Base-by-base conservation (phyloP, 2,329 filamentous ascomycete genomes). In the Xylariaceae sp. region DNA sequence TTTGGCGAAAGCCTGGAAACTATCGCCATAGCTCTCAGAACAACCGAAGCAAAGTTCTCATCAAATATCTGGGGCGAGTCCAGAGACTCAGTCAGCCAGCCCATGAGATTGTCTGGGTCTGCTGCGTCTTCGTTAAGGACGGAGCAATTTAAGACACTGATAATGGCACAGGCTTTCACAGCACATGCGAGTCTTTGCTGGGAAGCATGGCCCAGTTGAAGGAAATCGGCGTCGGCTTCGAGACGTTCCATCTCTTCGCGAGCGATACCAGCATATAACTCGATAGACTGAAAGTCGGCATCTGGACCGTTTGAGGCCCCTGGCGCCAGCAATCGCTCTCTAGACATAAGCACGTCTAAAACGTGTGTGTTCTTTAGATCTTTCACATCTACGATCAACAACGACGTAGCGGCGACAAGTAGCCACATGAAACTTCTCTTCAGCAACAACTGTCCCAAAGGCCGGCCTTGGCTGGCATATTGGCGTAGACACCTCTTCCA, bases 361-460 rank as follows among this genome's bases (percentile, higher is more conserved):
- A 95, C 76, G 54, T 89, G 82, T 12, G 76, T 75, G 38, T 80
- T 75, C 45, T 78, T 76, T 35, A 87, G 71, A 14, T 74, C 69
- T n/a, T 79, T 72, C 6, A 78, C 76, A 38, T 86, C 82, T 31
- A 81, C 77, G 15, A 89, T 76, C 52, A 92, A 74, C 27, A 92
- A 77, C 12, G 89, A 88, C 2, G 89, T 89, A 47, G 82, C 86
- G 2, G 90, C 83, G 32, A 90, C 85, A 11, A 96, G 76, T 31
- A 97, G 80, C 68, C 83, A 85, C 77, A 95, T 90, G 65, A 95
- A 95, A 55, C 86, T 90, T 62, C 89, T 83, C 66, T 96, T 90
- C 18, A 99, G 71, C 6, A 97, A 78, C 86, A 96, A 94, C 11
- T 91, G 90, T 10, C 94, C 90, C 39, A 99, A 72, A 0, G 95